A percentile compares a stretch with the other conserved stretches of the same genome.
These are phyloP conservation scores for Hyphopichia burtonii DNA, from an alignment of 1,139 yeast species.

Conservation along the genomic window DNA sequence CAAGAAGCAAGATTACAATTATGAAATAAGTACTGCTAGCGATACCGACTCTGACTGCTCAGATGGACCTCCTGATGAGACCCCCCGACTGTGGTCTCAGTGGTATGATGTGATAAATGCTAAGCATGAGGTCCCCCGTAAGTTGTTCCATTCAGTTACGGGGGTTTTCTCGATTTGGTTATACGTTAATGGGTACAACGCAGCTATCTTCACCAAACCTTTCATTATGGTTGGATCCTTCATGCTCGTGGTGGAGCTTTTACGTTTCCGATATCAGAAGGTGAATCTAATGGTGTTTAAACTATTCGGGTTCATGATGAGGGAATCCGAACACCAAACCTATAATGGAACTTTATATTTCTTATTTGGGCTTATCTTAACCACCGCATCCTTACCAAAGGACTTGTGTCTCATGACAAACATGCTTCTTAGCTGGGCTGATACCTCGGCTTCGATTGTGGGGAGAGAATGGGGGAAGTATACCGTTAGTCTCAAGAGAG, in stretches of 20 bases:
- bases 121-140: conserved; percentile 19
- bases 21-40: neutral
- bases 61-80: too few species aligned
- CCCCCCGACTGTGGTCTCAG: neutral
- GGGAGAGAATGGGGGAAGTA: conserved; percentile 14
- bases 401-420: conserved; percentile 15
- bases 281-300: conserved; percentile 12
- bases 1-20: neutral
- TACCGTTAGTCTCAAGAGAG: conserved; percentile 13
- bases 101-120: neutral
- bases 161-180: conserved; percentile 16
- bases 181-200: conserved; percentile 13
- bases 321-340: conserved; percentile 12
- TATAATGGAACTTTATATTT: conserved; percentile 20
- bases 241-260: conserved; percentile 11
- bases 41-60: too few species aligned
- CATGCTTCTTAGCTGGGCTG: conserved; percentile 21
- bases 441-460: conserved; percentile 19
- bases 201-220: conserved; percentile 11
- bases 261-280: conserved; percentile 12
- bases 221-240: conserved; percentile 9
- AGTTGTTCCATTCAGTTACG: conserved; percentile 16
- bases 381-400: conserved; percentile 14
- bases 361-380: conserved; percentile 16
- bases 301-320: conserved; percentile 13